Percentiles rank a stretch among this genome's conserved stretches.
Conservation (phyloP, 2,329 filamentous ascomycete species). For the Ilyonectria mors-panacis region DNA sequence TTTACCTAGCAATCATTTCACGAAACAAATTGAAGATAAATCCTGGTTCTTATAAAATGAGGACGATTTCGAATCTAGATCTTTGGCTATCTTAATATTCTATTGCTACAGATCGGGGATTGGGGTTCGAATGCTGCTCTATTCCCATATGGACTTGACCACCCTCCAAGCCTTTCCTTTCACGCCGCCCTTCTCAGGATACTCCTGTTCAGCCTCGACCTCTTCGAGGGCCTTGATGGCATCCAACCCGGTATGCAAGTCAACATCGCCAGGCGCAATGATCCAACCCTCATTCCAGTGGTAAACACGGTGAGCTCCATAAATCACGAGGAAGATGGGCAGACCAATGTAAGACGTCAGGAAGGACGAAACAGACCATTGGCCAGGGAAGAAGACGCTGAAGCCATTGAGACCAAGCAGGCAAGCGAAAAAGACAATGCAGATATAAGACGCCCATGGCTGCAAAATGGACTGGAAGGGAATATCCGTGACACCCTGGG, state of each 20-base stretch:
- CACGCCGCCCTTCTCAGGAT: neutral
- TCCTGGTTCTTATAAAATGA: neutral
- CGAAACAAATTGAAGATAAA: neutral
- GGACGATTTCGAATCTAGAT: neutral
- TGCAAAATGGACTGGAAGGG: constrained; percentile 70
- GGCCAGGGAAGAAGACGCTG: constrained; percentile 72
- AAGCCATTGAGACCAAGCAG: constrained; percentile 75
- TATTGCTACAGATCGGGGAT: neutral
- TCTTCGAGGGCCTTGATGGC: constrained; percentile 15
- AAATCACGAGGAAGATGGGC: constrained; percentile 70
- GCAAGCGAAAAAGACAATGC: constrained; percentile 66
- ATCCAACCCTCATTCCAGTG: constrained; percentile 20
- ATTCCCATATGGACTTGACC: constrained; percentile 17
- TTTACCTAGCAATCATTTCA: neutral
- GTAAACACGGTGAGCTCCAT: constrained; percentile 53
- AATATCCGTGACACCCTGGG: constrained; percentile 60
- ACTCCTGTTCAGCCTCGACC: constrained; percentile 3
- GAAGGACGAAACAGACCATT: constrained; percentile 70
- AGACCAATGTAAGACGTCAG: constrained; percentile 77
- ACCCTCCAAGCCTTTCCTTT: constrained; percentile 15
- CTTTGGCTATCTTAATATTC: neutral
- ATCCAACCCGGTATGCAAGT: constrained; percentile 16
- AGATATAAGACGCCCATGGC: constrained; percentile 70
- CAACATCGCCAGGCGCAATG: constrained; percentile 14
- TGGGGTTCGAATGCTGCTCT: neutral